Evolutionary conservation across 371 early-diverging fungal species (phyloP).

Genomic region (Apophysomyces sp.): DNA sequence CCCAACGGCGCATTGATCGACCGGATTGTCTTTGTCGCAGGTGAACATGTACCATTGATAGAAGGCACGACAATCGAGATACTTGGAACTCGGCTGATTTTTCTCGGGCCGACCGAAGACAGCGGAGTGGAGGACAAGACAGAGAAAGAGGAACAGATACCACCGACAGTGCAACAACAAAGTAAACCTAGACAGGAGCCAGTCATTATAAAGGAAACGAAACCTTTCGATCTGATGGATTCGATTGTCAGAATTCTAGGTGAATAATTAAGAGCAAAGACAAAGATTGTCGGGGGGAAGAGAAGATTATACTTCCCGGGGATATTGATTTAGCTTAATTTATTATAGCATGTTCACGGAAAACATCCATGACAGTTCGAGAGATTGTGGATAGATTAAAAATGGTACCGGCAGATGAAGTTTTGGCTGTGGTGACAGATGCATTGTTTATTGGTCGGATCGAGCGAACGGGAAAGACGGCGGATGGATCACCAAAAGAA

Average conservation of each 20-base stretch:
- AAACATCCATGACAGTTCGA: constrained; percentile 24
- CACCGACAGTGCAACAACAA: not conserved
- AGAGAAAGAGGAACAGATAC: not conserved
- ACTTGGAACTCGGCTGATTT: constrained; percentile 22
- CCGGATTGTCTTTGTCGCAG: constrained; percentile 18
- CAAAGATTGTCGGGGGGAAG: too few species aligned
- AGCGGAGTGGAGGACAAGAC: not conserved
- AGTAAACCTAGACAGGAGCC: too few species aligned
- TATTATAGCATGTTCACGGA: constrained; percentile 18
- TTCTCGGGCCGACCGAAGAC: constrained; percentile 11
- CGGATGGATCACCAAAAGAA: constrained; percentile 54
- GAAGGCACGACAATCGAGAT: constrained; percentile 29
- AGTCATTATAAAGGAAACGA: not conserved
- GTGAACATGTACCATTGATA: constrained; percentile 22
- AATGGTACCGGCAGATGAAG: not conserved
- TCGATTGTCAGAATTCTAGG: constrained; percentile 19
- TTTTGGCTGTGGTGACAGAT: not conserved
- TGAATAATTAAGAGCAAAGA: constrained; percentile 6
- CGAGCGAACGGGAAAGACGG: constrained; percentile 49
- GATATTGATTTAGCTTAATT: not conserved
- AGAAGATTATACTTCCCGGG: too few species aligned
- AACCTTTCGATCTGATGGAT: constrained; percentile 9
- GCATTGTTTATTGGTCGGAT: constrained; percentile 36
- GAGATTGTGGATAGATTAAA: constrained; percentile 6
- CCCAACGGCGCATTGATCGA: constrained; percentile 48